A percentile compares a stretch with the other conserved stretches of the same genome.
Conservation (phyloP, 2,329 filamentous ascomycete genomes). For the Trichophyton schoenleinii region DNA sequence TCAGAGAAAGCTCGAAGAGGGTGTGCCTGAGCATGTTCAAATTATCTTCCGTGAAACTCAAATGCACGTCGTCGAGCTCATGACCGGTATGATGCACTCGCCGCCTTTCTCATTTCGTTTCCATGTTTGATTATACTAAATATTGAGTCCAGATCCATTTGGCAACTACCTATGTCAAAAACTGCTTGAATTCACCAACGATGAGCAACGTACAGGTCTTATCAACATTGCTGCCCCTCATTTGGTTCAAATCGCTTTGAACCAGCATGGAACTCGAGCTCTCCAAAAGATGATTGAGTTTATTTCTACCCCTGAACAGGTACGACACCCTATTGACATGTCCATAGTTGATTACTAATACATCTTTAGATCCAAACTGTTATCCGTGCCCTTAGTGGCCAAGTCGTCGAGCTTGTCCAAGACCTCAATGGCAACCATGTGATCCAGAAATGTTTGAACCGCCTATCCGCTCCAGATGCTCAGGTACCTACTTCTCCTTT, state of each 20-base stretch:
- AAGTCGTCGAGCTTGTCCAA: constrained; percentile 89
- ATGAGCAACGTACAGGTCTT: constrained; percentile 84
- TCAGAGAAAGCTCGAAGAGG: constrained; percentile 93
- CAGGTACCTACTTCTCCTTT: constrained; percentile 33
- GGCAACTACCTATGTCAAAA: constrained; percentile 99
- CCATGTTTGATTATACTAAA: neutral
- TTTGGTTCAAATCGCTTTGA: constrained; percentile 85
- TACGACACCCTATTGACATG: constrained; percentile 10
- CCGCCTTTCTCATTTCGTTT: neutral
- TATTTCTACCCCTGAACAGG: constrained; percentile 70
- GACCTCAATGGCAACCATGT: constrained; percentile 98
- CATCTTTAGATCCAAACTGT: constrained; percentile 58
- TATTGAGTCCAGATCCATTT: constrained; percentile 57
- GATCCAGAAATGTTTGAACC: constrained; percentile 97
- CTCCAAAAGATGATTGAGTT: constrained; percentile 99
- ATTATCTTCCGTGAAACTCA: constrained; percentile 93
- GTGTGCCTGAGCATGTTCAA: constrained; percentile 67
- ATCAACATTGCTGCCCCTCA: constrained; percentile 80
- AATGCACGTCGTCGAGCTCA: constrained; percentile 86
- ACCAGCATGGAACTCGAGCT: constrained; percentile 92
- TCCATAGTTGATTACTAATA: constrained; percentile 11
- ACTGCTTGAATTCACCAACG: constrained; percentile 85
- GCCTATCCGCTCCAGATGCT: constrained; percentile 68
- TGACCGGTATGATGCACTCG: constrained; percentile 51
- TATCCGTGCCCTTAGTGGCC: constrained; percentile 66